Evolutionary conservation across 805 yeast genomes (phyloP).

Genomic region (Cyberlindnera subsufficiens): DNA sequence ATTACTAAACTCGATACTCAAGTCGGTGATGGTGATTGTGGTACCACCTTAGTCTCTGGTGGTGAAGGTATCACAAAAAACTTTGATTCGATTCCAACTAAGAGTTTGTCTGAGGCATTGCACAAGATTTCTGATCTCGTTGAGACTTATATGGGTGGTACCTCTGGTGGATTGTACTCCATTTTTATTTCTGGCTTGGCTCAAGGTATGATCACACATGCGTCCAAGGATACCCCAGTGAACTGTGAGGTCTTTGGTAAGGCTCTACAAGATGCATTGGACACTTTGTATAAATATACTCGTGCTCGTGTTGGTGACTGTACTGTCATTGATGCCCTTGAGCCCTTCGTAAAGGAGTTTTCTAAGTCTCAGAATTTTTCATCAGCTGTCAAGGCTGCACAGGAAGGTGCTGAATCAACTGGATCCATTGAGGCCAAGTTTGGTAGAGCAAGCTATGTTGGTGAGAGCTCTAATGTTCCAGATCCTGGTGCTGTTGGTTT

Average conservation of each 20-base stretch:
- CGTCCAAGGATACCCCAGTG: constrained; percentile 23
- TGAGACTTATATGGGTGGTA: constrained; percentile 95
- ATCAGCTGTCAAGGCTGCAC: constrained; percentile 65
- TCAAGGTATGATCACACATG: constrained; percentile 34
- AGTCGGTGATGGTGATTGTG: constrained; percentile 98
- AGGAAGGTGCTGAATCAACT: constrained; percentile 71
- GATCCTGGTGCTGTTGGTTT: constrained; percentile 96
- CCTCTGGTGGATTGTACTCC: constrained; percentile 90
- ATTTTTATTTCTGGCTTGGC: constrained; percentile 78
- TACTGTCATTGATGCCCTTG: constrained; percentile 82
- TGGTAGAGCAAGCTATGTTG: constrained; percentile 93
- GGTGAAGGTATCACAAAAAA: constrained; percentile 63
- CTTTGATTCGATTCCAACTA: constrained; percentile 35
- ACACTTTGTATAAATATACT: constrained; percentile 77
- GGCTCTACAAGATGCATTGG: constrained; percentile 54
- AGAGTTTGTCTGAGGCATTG: constrained; percentile 46
- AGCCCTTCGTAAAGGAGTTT: constrained; percentile 74
- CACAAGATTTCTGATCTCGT: constrained; percentile 76
- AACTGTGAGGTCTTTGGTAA: constrained; percentile 32
- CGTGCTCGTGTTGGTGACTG: constrained; percentile 86
- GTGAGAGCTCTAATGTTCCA: constrained; percentile 61
- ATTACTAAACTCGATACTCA: constrained; percentile 80
- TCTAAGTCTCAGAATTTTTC: constrained; percentile 42
- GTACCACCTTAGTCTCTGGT: constrained; percentile 82
- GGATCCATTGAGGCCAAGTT: constrained; percentile 74